These are phyloP conservation scores for Clitoria ternatea DNA, from an alignment of 306 rosid genomes.

Conservation along the genomic window DNA sequence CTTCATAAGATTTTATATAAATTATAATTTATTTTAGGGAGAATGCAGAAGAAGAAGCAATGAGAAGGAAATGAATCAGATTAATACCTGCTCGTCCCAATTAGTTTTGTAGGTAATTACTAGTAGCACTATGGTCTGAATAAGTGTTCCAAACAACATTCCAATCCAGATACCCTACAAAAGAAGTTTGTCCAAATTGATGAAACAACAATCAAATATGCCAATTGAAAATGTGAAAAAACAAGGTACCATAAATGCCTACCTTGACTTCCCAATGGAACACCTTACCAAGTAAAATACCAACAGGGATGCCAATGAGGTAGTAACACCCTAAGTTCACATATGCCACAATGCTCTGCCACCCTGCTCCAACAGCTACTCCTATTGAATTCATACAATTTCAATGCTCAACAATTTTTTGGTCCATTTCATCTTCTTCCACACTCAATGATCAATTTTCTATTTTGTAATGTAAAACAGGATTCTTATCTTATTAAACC, in stretches of 20 bases:
- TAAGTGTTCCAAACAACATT: conserved; percentile 54
- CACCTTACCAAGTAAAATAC: conserved; percentile 30
- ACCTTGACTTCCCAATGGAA: conserved; percentile 39
- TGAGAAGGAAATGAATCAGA: not conserved
- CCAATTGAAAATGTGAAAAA: not conserved
- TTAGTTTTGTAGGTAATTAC: conserved; percentile 45
- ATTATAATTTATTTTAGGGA: not conserved
- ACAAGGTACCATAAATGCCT: not conserved
- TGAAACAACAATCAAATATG: not conserved
- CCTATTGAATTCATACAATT: conserved; percentile 22
- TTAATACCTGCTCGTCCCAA: conserved; percentile 56
- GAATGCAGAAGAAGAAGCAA: not conserved
- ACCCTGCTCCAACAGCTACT: conserved; percentile 54
- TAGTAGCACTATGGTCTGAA: conserved; percentile 44
- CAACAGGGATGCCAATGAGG: conserved; percentile 41
- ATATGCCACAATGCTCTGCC: conserved; percentile 45
- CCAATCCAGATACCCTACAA: conserved; percentile 66
- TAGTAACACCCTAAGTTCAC: conserved; percentile 46
- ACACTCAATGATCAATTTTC: not conserved
- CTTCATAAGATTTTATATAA: not conserved
- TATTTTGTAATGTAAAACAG: not conserved
- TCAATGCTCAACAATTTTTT: not conserved
- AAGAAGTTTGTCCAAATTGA: not conserved
- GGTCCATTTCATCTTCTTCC: not conserved
- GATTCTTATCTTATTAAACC: not conserved